Base-by-base conservation (phyloP, 1,284 basidiomycete species). In the Moesziomyces parantarcticus region DNA sequence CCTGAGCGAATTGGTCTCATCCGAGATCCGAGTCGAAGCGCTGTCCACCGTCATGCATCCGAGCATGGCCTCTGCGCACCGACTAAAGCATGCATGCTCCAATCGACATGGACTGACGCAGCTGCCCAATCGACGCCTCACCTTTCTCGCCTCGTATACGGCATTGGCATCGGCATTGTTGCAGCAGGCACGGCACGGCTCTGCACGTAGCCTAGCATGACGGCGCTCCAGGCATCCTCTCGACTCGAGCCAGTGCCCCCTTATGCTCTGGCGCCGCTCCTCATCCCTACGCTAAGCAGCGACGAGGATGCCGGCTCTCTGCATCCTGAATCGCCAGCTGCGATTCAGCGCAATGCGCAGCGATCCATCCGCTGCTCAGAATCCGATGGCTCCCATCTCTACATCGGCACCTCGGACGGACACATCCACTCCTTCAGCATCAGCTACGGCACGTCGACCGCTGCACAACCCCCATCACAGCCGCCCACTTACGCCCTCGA, bases 351-450 rank as follows among this genome's bases (percentile, higher is more conserved):
- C 22, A 72, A 47, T n/a, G 26, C 52, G 23, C 72, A 69, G 44
- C 21, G 58, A 45, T 40, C 75, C 32, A 53, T 75, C 25, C 63
- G 72, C 48, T 68, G 76, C 63, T 47, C 67, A 22, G 58, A 73
- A 43, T 57, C 60, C 20, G 65, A 73, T 39, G 65, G 60, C 32
- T 42, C 50, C 18, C 54, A 74, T 32, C 69, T 80, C 34, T 79
- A 79, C 50, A 44, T 79, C 39, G 78, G 77, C 46, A 62, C 75
- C 13, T 73, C 72, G 21, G 70, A 80, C 47, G 78, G 78, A 8
- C 16, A 57, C 20, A 54, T 78, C 26, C 68, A 75, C 25, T 63
- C 66, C 16, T 78, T 70, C 40, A 50, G 48, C 13, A 58, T 78
- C 58, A 46, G 50, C 25, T 49, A 40, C 29, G 34, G n/a, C 39